Percentiles rank a stretch among this genome's conserved stretches.
Evolutionary conservation across 1,284 basidiomycete genomes (phyloP).

Genomic region (Coniferiporia weirii): DNA sequence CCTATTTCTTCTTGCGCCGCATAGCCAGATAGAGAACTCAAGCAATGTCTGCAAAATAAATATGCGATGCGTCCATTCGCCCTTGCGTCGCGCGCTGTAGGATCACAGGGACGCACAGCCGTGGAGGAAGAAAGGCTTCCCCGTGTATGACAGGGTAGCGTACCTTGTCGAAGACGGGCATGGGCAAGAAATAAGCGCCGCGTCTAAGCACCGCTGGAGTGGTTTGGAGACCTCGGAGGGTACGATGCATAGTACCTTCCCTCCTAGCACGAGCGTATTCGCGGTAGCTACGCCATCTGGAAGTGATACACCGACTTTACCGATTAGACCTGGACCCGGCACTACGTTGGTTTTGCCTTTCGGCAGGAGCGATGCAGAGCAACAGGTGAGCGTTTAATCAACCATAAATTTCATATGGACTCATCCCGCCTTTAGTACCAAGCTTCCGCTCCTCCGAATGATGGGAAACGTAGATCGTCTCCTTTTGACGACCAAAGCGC

Average conservation of each 20-base stretch:
- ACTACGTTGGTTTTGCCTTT: neutral
- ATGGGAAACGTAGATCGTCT: conserved; percentile 3
- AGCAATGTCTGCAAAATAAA: no score
- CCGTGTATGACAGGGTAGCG: conserved; percentile 6
- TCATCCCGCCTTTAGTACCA: neutral
- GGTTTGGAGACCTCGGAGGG: neutral
- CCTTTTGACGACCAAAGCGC: neutral
- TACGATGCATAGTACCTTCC: neutral
- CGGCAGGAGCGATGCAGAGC: neutral
- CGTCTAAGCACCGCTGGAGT: conserved; percentile 6
- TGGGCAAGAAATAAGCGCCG: neutral
- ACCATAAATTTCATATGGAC: no score
- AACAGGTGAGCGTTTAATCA: neutral
- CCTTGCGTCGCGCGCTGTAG: neutral
- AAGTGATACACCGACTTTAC: neutral
- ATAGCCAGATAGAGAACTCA: no score
- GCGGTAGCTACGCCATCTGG: neutral
- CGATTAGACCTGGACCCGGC: neutral
- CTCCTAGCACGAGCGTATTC: conserved; percentile 5
- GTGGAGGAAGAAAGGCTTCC: conserved; percentile 13
- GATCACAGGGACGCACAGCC: conserved; percentile 14
- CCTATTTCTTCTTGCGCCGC: neutral
- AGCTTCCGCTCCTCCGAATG: neutral
- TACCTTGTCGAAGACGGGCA: conserved; percentile 8
- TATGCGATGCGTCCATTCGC: no score